A percentile compares a stretch with the other conserved stretches of the same genome.
Conservation (phyloP, 805 yeast genomes). For the Jamesozyma piceae region DNA sequence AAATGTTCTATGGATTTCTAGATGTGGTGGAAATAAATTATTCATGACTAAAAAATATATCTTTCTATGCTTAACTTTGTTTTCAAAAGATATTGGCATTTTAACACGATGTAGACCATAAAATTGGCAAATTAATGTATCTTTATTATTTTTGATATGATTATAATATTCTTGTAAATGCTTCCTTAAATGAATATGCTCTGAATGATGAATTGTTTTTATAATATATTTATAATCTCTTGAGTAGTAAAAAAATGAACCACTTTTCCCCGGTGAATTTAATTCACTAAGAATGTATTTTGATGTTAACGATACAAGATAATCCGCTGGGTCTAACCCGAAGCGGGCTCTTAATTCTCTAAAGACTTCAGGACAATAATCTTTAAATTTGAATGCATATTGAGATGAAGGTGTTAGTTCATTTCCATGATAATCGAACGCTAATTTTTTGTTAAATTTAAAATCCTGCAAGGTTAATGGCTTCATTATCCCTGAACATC, state of each 20-base stretch:
- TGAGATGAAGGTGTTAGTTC: slow-evolving; percentile 88
- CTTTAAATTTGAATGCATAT: slow-evolving; percentile 94
- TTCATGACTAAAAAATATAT: slow-evolving; percentile 95
- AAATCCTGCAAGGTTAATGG: slow-evolving; percentile 64
- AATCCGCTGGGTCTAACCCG: slow-evolving; percentile 92
- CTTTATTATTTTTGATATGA: slow-evolving; percentile 79
- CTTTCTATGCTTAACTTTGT: slow-evolving; percentile 44
- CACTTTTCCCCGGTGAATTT: slow-evolving; percentile 94
- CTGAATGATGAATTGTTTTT: slow-evolving; percentile 90
- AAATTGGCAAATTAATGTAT: slow-evolving; percentile 83
- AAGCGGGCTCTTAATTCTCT: slow-evolving; percentile 71
- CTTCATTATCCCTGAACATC: slow-evolving; percentile 79
- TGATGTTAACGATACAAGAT: slow-evolving; percentile 83
- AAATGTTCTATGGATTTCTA: slow-evolving; percentile 73
- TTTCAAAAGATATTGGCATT: slow-evolving; percentile 51
- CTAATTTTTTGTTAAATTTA: slow-evolving; percentile 60
- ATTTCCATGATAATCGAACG: slow-evolving; percentile 80
- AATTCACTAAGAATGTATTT: slow-evolving; percentile 84
- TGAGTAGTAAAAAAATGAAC: slow-evolving; percentile 91
- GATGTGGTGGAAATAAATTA: slow-evolving; percentile 88
- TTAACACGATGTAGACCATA: slow-evolving; percentile 92
- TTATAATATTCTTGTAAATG: slow-evolving; percentile 66
- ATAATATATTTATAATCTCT: slow-evolving; percentile 89
- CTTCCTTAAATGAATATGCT: slow-evolving; percentile 72
- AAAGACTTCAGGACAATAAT: slow-evolving; percentile 90